Base-by-base conservation (phyloP, 2,329 filamentous ascomycete species). In the Leptographium radiaticola region DNA sequence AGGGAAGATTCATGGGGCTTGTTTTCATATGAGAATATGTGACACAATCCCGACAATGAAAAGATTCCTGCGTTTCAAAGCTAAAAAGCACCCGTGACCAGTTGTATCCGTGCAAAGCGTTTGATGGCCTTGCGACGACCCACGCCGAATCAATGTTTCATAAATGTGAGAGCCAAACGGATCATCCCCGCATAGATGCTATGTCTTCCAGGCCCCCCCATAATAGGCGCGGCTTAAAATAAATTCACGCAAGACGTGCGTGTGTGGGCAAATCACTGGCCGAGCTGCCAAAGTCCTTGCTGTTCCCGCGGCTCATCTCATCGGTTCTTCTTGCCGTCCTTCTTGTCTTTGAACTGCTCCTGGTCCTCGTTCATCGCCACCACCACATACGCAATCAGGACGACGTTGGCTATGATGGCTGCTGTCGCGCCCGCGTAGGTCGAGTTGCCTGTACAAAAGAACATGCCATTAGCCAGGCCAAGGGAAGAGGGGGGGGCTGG, bases 311-410 rank as follows among this genome's bases (percentile, higher is more conserved):
- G 25, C 25, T 18, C 9, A 12, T 18, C 10, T 64, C 61, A 76
- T 58, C 71, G 67, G 46, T 73, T 68, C 64, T 80, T 80, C 67
- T 78, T 80, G 52, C 62, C 66, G 53, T 74, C 63, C 60, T 69
- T 70, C 61, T 70, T 61, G 30, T 72, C 40, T 56, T 73, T 72
- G 39, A 64, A 57, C 59, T 70, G 68, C 18, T 77, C 75, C 60
- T 79, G 71, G 64, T 97, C 93, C 67, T 98, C 93, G 57, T 78
- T 83, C 79, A 95, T 90, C 5, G 93, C 93, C 20, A 95, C 88
- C 54, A 96, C 72, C 45, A 97, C 81, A 68, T 97, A 98, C n/a
- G 78, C 82, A 55, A 97, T 79, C 51, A 98, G 73, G 4, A 98
- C 89, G 2, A 94, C 79, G 62, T 98, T 98, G 13, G 93, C 93